Base-by-base conservation (phyloP, 2,329 filamentous ascomycete genomes). In the Trichothecium sympodiale region DNA sequence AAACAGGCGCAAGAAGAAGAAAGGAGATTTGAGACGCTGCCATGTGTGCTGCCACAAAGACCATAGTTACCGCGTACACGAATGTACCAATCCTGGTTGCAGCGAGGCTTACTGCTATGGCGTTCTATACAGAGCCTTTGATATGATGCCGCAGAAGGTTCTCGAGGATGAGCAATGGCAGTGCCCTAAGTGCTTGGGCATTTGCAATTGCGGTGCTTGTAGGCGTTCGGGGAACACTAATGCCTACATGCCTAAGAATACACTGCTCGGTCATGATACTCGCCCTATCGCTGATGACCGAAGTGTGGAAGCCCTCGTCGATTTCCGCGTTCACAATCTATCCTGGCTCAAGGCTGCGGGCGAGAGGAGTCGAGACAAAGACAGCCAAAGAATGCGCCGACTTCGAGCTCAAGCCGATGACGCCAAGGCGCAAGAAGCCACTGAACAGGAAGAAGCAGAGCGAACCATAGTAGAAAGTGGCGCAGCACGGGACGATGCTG, bases 321-420 rank as follows among this genome's bases (percentile, higher is more conserved):
- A 96, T 53, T 95, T 95, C 56, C 78, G 83, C 17, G 69, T 84
- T 29, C 89, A 93, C 36, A 98, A 98, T 53, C 65, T 94, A 17
- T 74, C 71, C 29, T 95, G 87, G 86, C 62, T 96, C 33, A 74
- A 74, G 50, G 70, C 65, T 9, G 58, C 62, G 13, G 73, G 72
- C 12, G 73, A 77, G 38, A 70, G 74, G 40, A 65, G 68, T 38
- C 67, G 73, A 17, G 74, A 66, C 46, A 67, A 69, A 33, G 63
- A 73, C 42, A 73, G 67, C 46, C 69, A 65, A 38, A 62, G 72
- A 12, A 76, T 77, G 68, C 67, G 71, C 53, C 57, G 62, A 14
- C 50, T 77, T n/a, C 60, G 65, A 37, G 60, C 74, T 40, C 64
- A 73, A 42, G 73, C 73, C 4, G 68, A 74, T 20, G 67, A 63